Conservation (phyloP, 139 green algal genomes). For the Tetradesmus lagerheimii region DNA sequence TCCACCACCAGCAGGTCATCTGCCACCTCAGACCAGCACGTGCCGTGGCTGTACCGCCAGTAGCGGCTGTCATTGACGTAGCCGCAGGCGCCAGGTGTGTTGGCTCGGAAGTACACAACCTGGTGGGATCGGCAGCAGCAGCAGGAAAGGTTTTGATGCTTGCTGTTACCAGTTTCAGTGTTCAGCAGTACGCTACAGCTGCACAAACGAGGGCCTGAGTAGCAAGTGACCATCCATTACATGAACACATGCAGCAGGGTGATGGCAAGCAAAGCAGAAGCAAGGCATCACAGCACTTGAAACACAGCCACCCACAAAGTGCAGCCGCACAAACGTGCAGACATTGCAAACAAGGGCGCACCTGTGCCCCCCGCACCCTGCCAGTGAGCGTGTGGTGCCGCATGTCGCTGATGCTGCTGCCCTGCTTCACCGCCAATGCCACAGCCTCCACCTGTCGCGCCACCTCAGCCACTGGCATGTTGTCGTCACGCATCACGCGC, state of each 20-base stretch:
- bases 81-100: slow-evolving; percentile 73
- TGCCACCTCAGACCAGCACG: slow-evolving; percentile 79
- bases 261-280: no score
- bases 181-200: not conserved
- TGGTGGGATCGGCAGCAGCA: not conserved
- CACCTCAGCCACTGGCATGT: slow-evolving; percentile 81
- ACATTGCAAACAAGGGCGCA: not conserved
- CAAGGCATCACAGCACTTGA: no score
- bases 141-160: not conserved
- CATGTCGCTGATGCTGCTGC: slow-evolving; percentile 79
- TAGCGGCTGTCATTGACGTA: slow-evolving; percentile 87
- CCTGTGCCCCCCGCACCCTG: slow-evolving; percentile 42
- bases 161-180: not conserved
- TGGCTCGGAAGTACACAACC: slow-evolving; percentile 87
- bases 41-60: slow-evolving; percentile 72
- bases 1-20: slow-evolving; percentile 75
- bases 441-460: slow-evolving; percentile 73
- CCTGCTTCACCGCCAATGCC: slow-evolving; percentile 85
- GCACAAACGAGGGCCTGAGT: no score
- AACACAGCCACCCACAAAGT: no score
- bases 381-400: slow-evolving; percentile 74
- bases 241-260: no score
- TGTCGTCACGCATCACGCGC: slow-evolving; percentile 88
- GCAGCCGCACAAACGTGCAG: not conserved
- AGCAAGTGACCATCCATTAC: no score